A percentile compares a stretch with the other conserved stretches of the same genome.
These are phyloP conservation scores for Populus hybrid DNA, from an alignment of 441 rosid species.

Conservation along the genomic window DNA sequence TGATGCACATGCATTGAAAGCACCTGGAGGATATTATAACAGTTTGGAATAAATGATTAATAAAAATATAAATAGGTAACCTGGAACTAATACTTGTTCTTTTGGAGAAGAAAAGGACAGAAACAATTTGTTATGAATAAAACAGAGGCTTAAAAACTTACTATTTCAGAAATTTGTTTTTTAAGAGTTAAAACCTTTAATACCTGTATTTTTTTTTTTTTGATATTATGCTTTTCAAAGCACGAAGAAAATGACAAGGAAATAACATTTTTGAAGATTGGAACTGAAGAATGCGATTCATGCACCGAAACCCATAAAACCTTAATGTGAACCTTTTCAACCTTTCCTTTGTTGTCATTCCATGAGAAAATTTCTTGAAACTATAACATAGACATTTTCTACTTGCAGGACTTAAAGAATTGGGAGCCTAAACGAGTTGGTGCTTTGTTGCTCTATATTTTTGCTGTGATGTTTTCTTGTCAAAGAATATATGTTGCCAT, in stretches of 20 bases:
- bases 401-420: conserved; percentile 64
- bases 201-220: no score
- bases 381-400: conserved; percentile 20
- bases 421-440: conserved; percentile 76
- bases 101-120: background rate
- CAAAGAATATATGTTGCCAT: conserved; percentile 58
- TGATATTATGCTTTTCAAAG: background rate
- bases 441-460: conserved; percentile 53
- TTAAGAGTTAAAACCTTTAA: background rate
- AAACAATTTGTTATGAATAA: background rate
- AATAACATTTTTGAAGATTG: background rate
- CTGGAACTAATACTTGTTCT: background rate
- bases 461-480: conserved; percentile 56
- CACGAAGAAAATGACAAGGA: background rate
- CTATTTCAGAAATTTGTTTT: background rate
- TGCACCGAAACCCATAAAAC: background rate
- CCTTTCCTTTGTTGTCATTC: background rate
- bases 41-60: no score
- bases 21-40: no score
- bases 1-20: no score
- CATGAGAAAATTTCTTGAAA: conserved; percentile 15
- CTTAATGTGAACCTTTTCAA: background rate
- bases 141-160: background rate
- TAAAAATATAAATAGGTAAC: no score
- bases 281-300: background rate